phyloP scores from a whole-genome alignment of 768 basidiomycete genomes.

The Russula vinacea region DNA sequence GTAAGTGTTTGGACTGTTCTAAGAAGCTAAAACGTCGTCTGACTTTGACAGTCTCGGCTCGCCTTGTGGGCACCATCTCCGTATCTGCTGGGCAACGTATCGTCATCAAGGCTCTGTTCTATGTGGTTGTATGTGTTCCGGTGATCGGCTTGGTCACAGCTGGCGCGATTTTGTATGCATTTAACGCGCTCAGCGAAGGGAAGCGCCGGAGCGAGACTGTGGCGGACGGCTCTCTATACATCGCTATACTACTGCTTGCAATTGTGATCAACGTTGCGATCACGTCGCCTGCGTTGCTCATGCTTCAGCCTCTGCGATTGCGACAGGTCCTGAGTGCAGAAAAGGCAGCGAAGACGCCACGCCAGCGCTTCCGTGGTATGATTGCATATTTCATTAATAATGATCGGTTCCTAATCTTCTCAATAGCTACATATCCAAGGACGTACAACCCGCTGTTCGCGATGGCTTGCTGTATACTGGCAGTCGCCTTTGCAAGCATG shows the following conservation, averaged over 20 bases:
- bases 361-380: slow-evolving; percentile 75
- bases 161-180: slow-evolving; percentile 68
- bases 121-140: slow-evolving; percentile 50
- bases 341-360: slow-evolving; percentile 63
- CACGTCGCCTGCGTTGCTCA: slow-evolving; percentile 63
- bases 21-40: not conserved
- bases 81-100: slow-evolving; percentile 59
- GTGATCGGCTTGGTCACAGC: slow-evolving; percentile 61
- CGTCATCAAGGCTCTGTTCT: slow-evolving; percentile 63
- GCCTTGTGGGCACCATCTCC: slow-evolving; percentile 52
- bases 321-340: slow-evolving; percentile 56
- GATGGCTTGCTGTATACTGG: slow-evolving; percentile 61
- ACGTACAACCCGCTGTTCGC: slow-evolving; percentile 69
- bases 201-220: slow-evolving; percentile 43
- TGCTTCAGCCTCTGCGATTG: slow-evolving; percentile 68
- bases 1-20: slow-evolving; percentile 42
- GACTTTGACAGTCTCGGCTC: slow-evolving; percentile 24
- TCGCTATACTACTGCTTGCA: slow-evolving; percentile 56
- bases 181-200: slow-evolving; percentile 52
- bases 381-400: slow-evolving; percentile 4
- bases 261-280: slow-evolving; percentile 64
- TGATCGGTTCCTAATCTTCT: not conserved
- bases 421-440: slow-evolving; percentile 64
- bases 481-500: slow-evolving; percentile 66
- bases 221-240: slow-evolving; percentile 69